phyloP scores from a whole-genome alignment of 257 asterid genomes.

The Lavandula angustifolia region DNA sequence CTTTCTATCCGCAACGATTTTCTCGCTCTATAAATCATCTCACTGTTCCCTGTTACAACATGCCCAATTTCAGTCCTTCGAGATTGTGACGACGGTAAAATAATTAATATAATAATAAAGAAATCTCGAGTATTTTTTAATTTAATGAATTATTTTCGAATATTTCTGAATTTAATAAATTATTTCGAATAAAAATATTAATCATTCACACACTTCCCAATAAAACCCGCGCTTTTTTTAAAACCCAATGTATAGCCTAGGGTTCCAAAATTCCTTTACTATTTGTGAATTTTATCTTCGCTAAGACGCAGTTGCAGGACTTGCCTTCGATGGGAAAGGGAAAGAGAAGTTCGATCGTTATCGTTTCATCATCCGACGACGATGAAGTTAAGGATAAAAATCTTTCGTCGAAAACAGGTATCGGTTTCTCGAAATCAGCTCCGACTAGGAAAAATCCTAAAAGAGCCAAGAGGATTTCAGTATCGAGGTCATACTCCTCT shows the following conservation, averaged over 20 bases:
- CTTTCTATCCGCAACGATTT: slow-evolving; percentile 30
- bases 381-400: slow-evolving; percentile 45
- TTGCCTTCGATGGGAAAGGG: slow-evolving; percentile 54
- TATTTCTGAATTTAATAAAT: too few species aligned
- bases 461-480: slow-evolving; percentile 51
- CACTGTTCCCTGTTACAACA: slow-evolving; percentile 12
- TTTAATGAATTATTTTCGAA: too few species aligned
- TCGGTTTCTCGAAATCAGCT: slow-evolving; percentile 48
- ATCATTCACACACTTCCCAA: slow-evolving; percentile 4
- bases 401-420: slow-evolving; percentile 32
- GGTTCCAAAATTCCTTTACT: slow-evolving; percentile 24
- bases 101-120: too few species aligned
- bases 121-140: too few species aligned
- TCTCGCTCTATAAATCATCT: slow-evolving; percentile 33
- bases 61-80: too few species aligned
- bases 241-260: slow-evolving; percentile 20
- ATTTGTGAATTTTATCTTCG: not conserved
- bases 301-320: not conserved
- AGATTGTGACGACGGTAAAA: too few species aligned
- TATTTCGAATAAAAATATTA: too few species aligned
- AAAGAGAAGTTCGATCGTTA: slow-evolving; percentile 52
- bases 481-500: slow-evolving; percentile 44
- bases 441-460: slow-evolving; percentile 52
- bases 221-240: slow-evolving; percentile 38
- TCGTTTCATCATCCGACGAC: slow-evolving; percentile 66